Conservation (phyloP, 1,284 basidiomycete species). For the Apiotrichum laibachii region DNA sequence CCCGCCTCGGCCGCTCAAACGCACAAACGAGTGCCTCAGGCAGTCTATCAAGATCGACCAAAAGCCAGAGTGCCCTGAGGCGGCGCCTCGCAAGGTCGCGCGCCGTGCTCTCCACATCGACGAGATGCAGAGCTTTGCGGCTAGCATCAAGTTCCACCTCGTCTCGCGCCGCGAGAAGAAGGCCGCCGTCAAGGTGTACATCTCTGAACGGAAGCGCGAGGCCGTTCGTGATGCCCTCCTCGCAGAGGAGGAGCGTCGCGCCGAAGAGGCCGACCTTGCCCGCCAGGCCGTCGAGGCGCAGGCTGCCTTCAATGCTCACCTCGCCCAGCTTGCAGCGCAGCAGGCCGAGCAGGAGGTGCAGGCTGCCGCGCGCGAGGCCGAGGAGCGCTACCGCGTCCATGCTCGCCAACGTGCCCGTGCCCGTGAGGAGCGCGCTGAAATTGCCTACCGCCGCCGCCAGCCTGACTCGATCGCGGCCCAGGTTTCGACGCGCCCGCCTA, state of each 20-base stretch:
- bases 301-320: background rate
- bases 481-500: background rate
- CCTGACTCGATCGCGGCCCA: background rate
- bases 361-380: background rate
- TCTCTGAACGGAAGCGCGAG: background rate
- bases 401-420: background rate
- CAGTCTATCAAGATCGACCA: background rate
- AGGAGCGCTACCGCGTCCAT: too few species aligned
- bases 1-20: background rate
- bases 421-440: background rate
- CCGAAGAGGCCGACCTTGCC: conserved; percentile 7
- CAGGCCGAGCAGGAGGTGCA: background rate
- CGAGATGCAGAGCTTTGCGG: background rate
- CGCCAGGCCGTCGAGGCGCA: background rate
- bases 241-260: background rate
- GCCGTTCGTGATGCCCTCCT: background rate
- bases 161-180: background rate
- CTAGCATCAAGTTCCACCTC: background rate
- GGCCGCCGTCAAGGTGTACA: background rate
- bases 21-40: background rate
- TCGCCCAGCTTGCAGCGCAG: background rate
- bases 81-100: background rate
- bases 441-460: background rate
- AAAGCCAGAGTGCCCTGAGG: too few species aligned
- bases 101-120: background rate